Percentiles rank a stretch among this genome's conserved stretches.
Evolutionary conservation across 2,329 filamentous ascomycete species (phyloP).

Genomic region (Coleophoma eucalyptorum): DNA sequence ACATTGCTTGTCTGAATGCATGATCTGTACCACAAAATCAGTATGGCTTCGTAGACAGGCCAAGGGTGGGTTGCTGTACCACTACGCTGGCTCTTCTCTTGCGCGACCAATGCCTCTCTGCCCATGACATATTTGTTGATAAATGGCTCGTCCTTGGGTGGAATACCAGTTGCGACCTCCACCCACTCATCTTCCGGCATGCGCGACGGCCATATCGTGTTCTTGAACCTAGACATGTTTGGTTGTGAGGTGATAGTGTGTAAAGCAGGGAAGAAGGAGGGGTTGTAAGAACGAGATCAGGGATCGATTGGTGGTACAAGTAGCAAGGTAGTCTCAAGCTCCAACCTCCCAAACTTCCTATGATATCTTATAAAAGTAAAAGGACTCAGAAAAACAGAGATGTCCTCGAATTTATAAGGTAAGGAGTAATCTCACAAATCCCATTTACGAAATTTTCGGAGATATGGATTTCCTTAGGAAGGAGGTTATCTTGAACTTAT

Average conservation of each 20-base stretch:
- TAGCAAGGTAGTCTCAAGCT: too few species aligned
- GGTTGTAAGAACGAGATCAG: too few species aligned
- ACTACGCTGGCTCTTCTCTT: constrained; percentile 80
- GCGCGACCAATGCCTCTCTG: constrained; percentile 68
- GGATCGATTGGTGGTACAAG: too few species aligned
- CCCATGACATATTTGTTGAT: constrained; percentile 78
- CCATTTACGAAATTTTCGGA: neutral
- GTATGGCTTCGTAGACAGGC: constrained; percentile 26
- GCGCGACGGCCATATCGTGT: constrained; percentile 23
- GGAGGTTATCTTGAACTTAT: too few species aligned
- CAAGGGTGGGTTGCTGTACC: constrained; percentile 41
- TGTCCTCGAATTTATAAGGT: neutral
- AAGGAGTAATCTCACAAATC: neutral
- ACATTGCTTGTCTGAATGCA: constrained; percentile 69
- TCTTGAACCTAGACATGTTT: constrained; percentile 7
- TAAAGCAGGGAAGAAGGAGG: neutral
- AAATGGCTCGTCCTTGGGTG: constrained; percentile 64
- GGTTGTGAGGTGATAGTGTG: neutral
- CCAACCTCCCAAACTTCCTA: too few species aligned
- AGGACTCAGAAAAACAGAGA: neutral
- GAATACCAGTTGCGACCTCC: constrained; percentile 52
- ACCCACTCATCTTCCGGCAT: constrained; percentile 52
- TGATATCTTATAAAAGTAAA: too few species aligned
- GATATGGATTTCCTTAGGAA: too few species aligned
- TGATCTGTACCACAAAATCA: constrained; percentile 44